Evolutionary conservation across 2,329 filamentous ascomycete genomes (phyloP), one percentile per base, ranked within the genome.

Genomic region (Sarocladium brachiariae): DNA sequence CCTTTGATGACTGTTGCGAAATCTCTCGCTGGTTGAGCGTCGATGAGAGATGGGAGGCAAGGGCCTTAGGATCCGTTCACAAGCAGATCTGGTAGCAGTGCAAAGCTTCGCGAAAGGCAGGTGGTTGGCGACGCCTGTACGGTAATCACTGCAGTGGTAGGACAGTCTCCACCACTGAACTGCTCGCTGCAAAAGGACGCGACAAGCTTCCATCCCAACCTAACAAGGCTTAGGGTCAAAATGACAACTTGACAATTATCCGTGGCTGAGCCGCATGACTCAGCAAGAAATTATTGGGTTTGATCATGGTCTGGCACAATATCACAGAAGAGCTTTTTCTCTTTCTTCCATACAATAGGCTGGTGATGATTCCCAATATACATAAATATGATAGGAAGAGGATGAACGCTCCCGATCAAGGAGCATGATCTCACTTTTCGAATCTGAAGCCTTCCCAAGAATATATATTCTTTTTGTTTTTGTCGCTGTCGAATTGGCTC

Each of bases 311-410:
- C n/a, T n/a, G 5, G 39, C 39, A 25, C 39, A 27, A 25, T 27
- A 14, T n/a, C n/a, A 23, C 10, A 23, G 16, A 27, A 24, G 7
- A 19, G 23, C 16, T 58, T 58, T 58, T 56, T 59, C 57, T 61
- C 62, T 56, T 63, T 59, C 57, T 63, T 61, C 53, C 58, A 62
- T 65, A 64, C 56, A 56, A 65, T 65, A 7, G 72, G 78, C 78
- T 81, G 52, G 65, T 83, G 80, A 83, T 83, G 80, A 83, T 79
- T 75, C 68, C 64, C 65, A 62, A 65, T 57, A 70, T 10, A 72
- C 70, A 71, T 73, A 70, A 62, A 66, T 67, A 80, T 80, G 76
- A 83, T 83, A 83, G 80, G 80, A 83, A 83, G 80, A 83, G 79
- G 76, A 72, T 82, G 78, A 83, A 77, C 70, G 74, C 71, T 75